phyloP scores from a whole-genome alignment of 495 filamentous ascomycete genomes.

The Penicillium angulare region DNA sequence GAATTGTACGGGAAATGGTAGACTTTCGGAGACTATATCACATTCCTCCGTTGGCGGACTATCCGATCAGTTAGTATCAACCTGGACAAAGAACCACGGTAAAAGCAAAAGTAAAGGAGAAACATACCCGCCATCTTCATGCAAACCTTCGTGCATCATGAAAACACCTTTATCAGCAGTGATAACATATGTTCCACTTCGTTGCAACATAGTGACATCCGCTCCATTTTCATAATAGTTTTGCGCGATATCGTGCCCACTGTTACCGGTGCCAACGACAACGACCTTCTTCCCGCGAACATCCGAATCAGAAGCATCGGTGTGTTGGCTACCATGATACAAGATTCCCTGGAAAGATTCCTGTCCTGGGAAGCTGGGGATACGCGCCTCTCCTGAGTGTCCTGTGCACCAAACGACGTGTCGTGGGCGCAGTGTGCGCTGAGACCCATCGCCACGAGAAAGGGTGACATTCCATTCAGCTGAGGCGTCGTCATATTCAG shows the following conservation, averaged over 20 bases:
- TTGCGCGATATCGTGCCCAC: slow-evolving; percentile 81
- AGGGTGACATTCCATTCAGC: slow-evolving; percentile 61
- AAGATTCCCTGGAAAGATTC: slow-evolving; percentile 46
- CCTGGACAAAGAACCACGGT: not conserved
- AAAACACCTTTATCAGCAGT: slow-evolving; percentile 57
- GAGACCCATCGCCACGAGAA: slow-evolving; percentile 39
- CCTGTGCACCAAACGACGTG: slow-evolving; percentile 52
- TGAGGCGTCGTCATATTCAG: slow-evolving; percentile 51
- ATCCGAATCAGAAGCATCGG: slow-evolving; percentile 33
- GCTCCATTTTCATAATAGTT: slow-evolving; percentile 75
- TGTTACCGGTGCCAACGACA: slow-evolving; percentile 82
- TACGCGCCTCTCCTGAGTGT: slow-evolving; percentile 47
- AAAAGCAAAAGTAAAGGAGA: not conserved
- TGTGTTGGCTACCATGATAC: slow-evolving; percentile 45
- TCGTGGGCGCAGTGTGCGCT: slow-evolving; percentile 40
- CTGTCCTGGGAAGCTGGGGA: slow-evolving; percentile 46
- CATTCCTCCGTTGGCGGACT: slow-evolving; percentile 55
- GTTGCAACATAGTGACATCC: slow-evolving; percentile 76
- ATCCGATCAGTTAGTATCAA: not conserved
- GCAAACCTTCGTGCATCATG: slow-evolving; percentile 55
- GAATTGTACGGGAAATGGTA: slow-evolving; percentile 59
- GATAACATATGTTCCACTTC: slow-evolving; percentile 73
- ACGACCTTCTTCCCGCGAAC: slow-evolving; percentile 64
- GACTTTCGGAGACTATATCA: slow-evolving; percentile 56
- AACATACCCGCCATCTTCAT: slow-evolving; percentile 56